Conservation (phyloP, 805 yeast genomes). For the Sugiyamaella chiloensis region DNA sequence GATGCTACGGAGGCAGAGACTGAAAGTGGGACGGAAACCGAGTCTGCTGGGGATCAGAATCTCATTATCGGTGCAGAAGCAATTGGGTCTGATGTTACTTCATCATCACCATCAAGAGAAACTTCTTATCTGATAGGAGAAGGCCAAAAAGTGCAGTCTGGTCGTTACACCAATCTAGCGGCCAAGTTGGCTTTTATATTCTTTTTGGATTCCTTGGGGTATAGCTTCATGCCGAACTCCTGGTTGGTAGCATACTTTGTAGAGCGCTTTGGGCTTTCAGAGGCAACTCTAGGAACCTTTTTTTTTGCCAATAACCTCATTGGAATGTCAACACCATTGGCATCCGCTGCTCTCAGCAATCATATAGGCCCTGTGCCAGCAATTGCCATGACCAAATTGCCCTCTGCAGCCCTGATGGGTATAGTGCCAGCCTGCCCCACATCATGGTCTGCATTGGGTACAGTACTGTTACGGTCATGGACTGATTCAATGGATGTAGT, state of each 20-base stretch:
- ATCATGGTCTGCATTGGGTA: conserved; percentile 45
- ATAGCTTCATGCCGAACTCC: conserved; percentile 83
- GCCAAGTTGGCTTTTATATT: conserved; percentile 39
- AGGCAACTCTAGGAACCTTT: conserved; percentile 58
- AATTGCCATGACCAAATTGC: conserved; percentile 69
- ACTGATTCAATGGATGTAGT: conserved; percentile 86
- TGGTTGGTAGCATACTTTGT: conserved; percentile 86
- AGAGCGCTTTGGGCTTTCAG: conserved; percentile 49
- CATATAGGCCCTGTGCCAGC: conserved; percentile 75
- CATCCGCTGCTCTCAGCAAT: conserved; percentile 69
- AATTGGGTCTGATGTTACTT: not conserved
- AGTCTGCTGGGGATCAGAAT: not conserved
- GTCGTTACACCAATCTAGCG: not conserved
- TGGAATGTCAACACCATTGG: conserved; percentile 67
- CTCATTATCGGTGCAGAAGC: not conserved
- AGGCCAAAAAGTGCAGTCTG: not conserved
- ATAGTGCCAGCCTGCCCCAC: conserved; percentile 47
- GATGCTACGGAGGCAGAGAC: not conserved
- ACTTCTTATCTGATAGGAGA: not conserved
- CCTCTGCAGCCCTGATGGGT: conserved; percentile 65
- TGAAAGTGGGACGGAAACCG: too few relatives aligned
- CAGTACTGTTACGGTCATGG: conserved; percentile 55
- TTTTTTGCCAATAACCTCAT: conserved; percentile 61
- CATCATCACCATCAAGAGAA: not conserved
- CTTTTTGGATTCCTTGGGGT: conserved; percentile 83